Evolutionary conservation across 2,329 filamentous ascomycete genomes (phyloP), one percentile per base, ranked within the genome.

Genomic region (Colletotrichum paranaense): DNA sequence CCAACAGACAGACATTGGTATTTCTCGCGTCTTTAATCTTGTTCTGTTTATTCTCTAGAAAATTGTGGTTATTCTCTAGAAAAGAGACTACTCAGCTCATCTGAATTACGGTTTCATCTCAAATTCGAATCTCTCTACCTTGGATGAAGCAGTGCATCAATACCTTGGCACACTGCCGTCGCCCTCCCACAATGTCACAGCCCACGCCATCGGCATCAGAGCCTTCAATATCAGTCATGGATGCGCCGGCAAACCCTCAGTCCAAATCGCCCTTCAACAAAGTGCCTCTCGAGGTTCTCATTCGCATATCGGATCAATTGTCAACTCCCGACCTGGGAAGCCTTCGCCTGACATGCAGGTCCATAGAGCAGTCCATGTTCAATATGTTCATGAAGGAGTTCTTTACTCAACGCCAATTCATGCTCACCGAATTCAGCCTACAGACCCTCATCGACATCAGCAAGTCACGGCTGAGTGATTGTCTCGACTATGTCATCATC

Each of bases 381-480:
- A 82, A 86, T 62, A 84, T 83, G 42, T 93, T 93, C 76, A 84
- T 87, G 32, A 83, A 83, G 28, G 90, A 92, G 75, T 93, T 92
- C 83, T 93, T 94, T 81, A 84, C 83, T 63, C 90, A 90, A 79
- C 89, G 88, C 77, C 91, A 93, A 77, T 93, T 93, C 80, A 91
- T 92, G 88, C 78, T 92, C 67, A 87, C 87, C 1, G 82, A 88
- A 42, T 81, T 84, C 75, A 92, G 91, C 76, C 81, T 92, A 11
- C 84, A 88, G 65, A 83, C 87, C 0, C 82, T 92, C 12, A 74
- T 88, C 79, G 82, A 88, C 77, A 89, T 90, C 46, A 86, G 88
- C n/a, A 83, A 85, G 68, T 85, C 82, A 22, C 82, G 83, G 0
- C 75, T 90, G 19, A 81, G 82, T 0, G 73, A 77, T 0, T 78